phyloP scores from a whole-genome alignment of 1,284 basidiomycete genomes.

The Cutaneotrichosporon daszewskae region DNA sequence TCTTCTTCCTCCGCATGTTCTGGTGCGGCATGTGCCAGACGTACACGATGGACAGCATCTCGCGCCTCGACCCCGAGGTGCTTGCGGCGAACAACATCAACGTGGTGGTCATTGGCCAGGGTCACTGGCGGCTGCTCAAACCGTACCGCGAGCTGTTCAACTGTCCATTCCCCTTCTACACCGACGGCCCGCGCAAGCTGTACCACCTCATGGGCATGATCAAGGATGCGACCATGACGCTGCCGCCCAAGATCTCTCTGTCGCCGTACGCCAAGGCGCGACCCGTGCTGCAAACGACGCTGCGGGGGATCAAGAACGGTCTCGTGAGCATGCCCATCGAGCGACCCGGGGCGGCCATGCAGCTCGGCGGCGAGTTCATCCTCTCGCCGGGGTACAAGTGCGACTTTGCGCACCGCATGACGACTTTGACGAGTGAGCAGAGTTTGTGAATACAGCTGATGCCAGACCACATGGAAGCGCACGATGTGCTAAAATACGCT shows the following conservation, averaged over 20 bases:
- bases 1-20: constrained; percentile 45
- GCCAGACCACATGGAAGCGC: constrained; percentile 44
- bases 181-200: constrained; percentile 32
- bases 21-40: constrained; percentile 48
- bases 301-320: constrained; percentile 39
- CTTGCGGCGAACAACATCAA: constrained; percentile 34
- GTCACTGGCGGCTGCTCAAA: constrained; percentile 45
- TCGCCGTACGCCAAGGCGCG: neutral
- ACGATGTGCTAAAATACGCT: constrained; percentile 19
- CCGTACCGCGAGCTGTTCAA: constrained; percentile 41
- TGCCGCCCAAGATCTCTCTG: neutral
- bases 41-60: constrained; percentile 39
- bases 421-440: constrained; percentile 35
- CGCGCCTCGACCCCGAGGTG: constrained; percentile 34
- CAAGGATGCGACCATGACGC: constrained; percentile 40
- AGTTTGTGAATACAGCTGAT: neutral
- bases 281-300: neutral
- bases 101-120: constrained; percentile 39
- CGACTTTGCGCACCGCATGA: constrained; percentile 48
- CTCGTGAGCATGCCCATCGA: constrained; percentile 35
- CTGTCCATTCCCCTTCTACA: constrained; percentile 45
- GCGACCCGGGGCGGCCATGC: constrained; percentile 37
- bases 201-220: constrained; percentile 42
- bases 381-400: constrained; percentile 34
- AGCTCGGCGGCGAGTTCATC: constrained; percentile 47